Conservation (phyloP, 2,329 filamentous ascomycete species). For the Helicocarpus griseus region DNA sequence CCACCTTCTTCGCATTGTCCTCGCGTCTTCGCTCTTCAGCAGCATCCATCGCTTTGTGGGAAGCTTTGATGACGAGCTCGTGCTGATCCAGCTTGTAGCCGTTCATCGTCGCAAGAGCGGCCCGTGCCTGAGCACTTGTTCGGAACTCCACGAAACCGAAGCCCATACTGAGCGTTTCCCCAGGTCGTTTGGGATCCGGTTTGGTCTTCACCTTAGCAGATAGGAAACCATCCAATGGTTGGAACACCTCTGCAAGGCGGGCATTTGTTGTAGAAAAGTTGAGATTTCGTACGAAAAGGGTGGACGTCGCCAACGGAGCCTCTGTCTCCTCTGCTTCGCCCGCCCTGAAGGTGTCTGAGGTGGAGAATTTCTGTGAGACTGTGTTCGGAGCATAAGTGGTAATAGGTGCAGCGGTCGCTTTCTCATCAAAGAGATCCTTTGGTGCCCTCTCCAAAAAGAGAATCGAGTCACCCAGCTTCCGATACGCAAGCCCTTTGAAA, state of each 20-base stretch:
- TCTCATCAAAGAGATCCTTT: constrained; percentile 58
- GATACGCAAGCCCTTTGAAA: constrained; percentile 77
- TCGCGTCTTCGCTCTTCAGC: constrained; percentile 77
- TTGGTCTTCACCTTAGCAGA: constrained; percentile 89
- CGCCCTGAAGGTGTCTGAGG: constrained; percentile 29
- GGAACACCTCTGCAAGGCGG: constrained; percentile 66
- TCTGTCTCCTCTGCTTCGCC: constrained; percentile 29
- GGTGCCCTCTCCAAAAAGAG: constrained; percentile 92
- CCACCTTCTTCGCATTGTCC: constrained; percentile 71
- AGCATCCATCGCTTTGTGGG: constrained; percentile 77
- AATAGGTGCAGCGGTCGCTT: constrained; percentile 24
- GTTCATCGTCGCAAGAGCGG: constrained; percentile 77
- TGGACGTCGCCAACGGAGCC: constrained; percentile 52
- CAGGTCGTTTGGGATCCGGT: constrained; percentile 79
- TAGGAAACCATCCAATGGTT: constrained; percentile 74
- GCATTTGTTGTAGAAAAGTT: constrained; percentile 81
- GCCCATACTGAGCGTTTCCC: constrained; percentile 87
- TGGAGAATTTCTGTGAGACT: constrained; percentile 32
- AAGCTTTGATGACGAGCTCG: constrained; percentile 72
- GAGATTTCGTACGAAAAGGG: constrained; percentile 86
- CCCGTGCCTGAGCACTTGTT: constrained; percentile 65
- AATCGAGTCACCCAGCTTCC: constrained; percentile 81
- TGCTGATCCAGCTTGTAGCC: constrained; percentile 80
- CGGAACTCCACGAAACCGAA: constrained; percentile 92
- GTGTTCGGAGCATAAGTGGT: constrained; percentile 21